Base-by-base conservation (phyloP, 129 eudicot species). In the Ambrosia artemisiifolia region DNA sequence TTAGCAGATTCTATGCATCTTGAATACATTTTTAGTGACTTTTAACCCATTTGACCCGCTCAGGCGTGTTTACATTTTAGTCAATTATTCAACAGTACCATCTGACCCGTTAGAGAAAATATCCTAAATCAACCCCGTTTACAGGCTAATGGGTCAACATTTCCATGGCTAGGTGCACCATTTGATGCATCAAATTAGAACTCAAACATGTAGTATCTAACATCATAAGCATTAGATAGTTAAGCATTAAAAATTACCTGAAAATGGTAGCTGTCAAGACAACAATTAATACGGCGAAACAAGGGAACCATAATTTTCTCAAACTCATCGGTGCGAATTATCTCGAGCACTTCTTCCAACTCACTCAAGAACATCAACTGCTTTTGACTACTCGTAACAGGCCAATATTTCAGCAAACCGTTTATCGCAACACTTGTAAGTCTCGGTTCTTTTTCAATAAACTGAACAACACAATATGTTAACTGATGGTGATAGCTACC, bases 401-500 rank as follows among this genome's bases (percentile, higher is more conserved):
- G 96, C 96, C 96, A 89, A 60, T 80, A 86, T 54, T 80, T 89
- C 68, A 89, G 63, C 63, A 89, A 59, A 49, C 96, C 96, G 44
- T 73, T 76, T 10, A 89, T 79, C 69, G 82, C 96, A 33, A 69
- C 60, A 40, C 85, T 79, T 17, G 82, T 86, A 82, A 89, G 76
- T 53, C 70, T 86, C 5, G 83, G 89, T 44, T 88, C 96, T 66
- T 88, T 88, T 54, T 86, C 96, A 7, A 88, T 74, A 72, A 88
- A 88, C 80, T 88, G 96, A 44, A 75, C 86, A 50, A 88, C 72
- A 69, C 91, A 88, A 74, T 88, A 88, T 1, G 87, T 80, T 59
- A 88, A 72, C 71, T 88, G 96, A 49, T 88, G 91, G 82, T 83
- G 90, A 80, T 88, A 88, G 62, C 75, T 71, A 34, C 91, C 96